phyloP scores from a whole-genome alignment of 148 eudicot species.

The Gaultheria prostrata region DNA sequence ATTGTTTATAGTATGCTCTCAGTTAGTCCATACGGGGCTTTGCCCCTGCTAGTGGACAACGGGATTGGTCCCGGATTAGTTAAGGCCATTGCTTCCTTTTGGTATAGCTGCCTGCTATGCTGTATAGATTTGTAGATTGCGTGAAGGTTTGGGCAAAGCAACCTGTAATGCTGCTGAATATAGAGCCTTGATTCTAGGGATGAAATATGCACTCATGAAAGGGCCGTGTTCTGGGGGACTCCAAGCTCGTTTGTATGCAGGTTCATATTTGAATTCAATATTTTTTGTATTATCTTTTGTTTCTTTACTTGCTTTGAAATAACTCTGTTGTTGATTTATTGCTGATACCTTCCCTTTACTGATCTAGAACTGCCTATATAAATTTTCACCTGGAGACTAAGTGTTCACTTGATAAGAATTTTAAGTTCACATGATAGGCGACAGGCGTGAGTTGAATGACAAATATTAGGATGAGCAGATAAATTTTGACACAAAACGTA shows the following conservation, averaged over 20 bases:
- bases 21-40: too few relatives aligned
- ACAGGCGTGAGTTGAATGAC: background rate
- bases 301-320: background rate
- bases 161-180: slow-evolving; percentile 88
- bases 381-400: background rate
- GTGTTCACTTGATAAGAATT: background rate
- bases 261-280: slow-evolving; percentile 28
- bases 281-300: background rate
- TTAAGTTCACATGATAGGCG: too few relatives aligned
- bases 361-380: background rate
- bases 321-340: background rate
- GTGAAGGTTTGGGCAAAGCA: slow-evolving; percentile 86
- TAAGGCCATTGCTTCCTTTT: too few relatives aligned
- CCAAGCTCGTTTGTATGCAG: slow-evolving; percentile 98
- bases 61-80: too few relatives aligned
- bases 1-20: too few relatives aligned
- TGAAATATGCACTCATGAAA: slow-evolving; percentile 72
- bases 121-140: slow-evolving; percentile 69
- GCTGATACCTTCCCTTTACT: background rate
- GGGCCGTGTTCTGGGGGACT: slow-evolving; percentile 82
- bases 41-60: too few relatives aligned
- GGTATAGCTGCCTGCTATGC: too few relatives aligned
- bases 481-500: background rate
- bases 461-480: background rate
- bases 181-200: slow-evolving; percentile 73